Conservation (phyloP, 2,329 filamentous ascomycete species). For the Ophiocordyceps polyrhachis-furcata region DNA sequence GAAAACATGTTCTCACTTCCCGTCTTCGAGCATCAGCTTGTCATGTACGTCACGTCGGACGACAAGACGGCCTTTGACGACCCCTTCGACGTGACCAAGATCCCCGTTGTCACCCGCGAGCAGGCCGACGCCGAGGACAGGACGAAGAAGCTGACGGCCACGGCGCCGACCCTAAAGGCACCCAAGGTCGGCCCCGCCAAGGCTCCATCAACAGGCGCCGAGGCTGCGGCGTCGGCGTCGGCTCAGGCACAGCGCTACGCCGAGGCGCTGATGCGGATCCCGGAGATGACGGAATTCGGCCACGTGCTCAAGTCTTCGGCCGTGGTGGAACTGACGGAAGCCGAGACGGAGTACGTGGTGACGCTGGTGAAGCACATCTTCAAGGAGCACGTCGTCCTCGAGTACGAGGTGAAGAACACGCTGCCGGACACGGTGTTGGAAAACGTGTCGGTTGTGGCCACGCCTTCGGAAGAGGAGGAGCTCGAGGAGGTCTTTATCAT, state of each 20-base stretch:
- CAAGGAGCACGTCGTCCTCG: constrained; percentile 88
- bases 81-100: constrained; percentile 78
- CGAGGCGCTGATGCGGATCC: constrained; percentile 70
- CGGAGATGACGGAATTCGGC: constrained; percentile 81
- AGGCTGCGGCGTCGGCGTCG: constrained; percentile 57
- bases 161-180: constrained; percentile 83
- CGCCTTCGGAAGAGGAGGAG: constrained; percentile 64
- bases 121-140: constrained; percentile 92
- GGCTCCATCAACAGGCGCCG: constrained; percentile 46
- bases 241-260: constrained; percentile 77
- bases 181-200: constrained; percentile 67
- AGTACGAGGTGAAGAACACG: constrained; percentile 97
- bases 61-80: constrained; percentile 68
- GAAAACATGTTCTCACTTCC: constrained; percentile 92
- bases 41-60: constrained; percentile 90
- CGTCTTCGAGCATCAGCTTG: constrained; percentile 89
- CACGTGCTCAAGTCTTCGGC: constrained; percentile 79
- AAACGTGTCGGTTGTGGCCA: constrained; percentile 68
- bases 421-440: constrained; percentile 78
- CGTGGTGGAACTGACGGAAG: constrained; percentile 79
- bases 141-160: constrained; percentile 89
- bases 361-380: constrained; percentile 90
- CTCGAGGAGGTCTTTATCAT: constrained; percentile 88
- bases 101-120: constrained; percentile 86
- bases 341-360: constrained; percentile 94